Evolutionary conservation across 2,329 filamentous ascomycete genomes (phyloP), one percentile per base, ranked within the genome.

Genomic region (Colletotrichum kahawae): DNA sequence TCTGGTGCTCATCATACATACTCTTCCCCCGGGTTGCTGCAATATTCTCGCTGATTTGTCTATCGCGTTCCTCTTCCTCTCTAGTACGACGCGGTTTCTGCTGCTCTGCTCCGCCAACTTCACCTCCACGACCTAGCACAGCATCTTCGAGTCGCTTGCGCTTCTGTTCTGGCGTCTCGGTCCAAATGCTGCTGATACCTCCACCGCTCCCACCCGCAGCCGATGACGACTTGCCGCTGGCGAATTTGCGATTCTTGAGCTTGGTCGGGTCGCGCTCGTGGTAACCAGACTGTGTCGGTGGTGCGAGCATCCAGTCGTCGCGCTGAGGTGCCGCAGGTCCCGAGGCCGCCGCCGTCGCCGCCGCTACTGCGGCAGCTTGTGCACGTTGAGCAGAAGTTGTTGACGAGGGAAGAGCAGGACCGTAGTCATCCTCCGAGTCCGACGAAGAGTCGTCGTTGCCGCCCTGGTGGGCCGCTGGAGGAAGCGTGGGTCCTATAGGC

Each of bases 111-210:
- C 76, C 70, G 14, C 59, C 73, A 36, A 69, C 62, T 43, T 29
- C 43, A 70, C 83, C 86, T 79, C 87, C 85, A 4, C 96, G 91
- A 1, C 96, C 96, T 78, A 98, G 90, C 13, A 98, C 94, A 68
- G 97, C 92, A 82, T 98, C 92, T 79, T 94, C 93, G 27, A 98
- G 85, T 51, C 95, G 90, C 83, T 93, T 93, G 73, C 94, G 91
- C 83, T 97, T 98, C 84, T 98, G 91, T 82, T 96, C 94, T 0
- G 95, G 94, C 10, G 95, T 98, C 83, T 98, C 96, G 1, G 95
- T 96, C 96, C 96, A 98, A 57, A 96, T 92, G 27, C 91, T 92
- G 80, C 91, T 90, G 60, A 95, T 89, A 33, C 71, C 74, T 12
- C 65, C 70, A 18, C 70, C 65, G 33, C 79, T 78, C 10, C 80